Base-by-base conservation (phyloP, 768 basidiomycete genomes). In the Leccinum barrowsii region DNA sequence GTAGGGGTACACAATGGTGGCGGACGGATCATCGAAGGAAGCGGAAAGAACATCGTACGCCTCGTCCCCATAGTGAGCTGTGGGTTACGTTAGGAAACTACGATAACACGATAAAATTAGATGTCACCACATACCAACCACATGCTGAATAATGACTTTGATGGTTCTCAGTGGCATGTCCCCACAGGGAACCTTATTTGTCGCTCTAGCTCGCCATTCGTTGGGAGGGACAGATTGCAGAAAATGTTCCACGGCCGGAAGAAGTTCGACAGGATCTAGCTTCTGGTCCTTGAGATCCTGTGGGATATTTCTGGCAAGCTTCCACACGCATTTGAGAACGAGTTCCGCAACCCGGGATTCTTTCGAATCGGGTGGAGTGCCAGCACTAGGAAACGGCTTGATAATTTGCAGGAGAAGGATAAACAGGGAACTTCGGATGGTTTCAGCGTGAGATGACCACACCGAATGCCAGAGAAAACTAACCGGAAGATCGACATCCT, bases 151-250 rank as follows among this genome's bases (percentile, higher is more conserved):
- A 65, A 99, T 92, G 44, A 97, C 95, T 78, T 99, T 99, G 73
- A 98, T 92, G 2, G 97, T 98, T 60, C 97, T 81, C 58, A 99
- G 74, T 2, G 97, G 97, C 95, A 98, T 95, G 67, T 99, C 97
- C 24, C 94, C 95, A 68, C 95, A 90, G 3, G 97, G 95, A 2
- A 98, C 85, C 62, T 89, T 90, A 69, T 92, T 94, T 1, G 87
- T 88, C 10, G 93, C 92, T 61, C 97, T 80, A 12, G 90, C 87
- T 54, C 96, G 85, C 93, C 95, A 99, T 73, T 97, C 94, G 60
- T 94, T 94, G 1, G 97, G 97, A 49, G 93, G 90, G 28, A 98
- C 87, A 1, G 89, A 92, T 68, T 94, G 89, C 51, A 98, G 73
- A 75, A 99, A 98, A 60, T 92, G 86, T 70, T 99, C 97, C 60